A percentile compares a stretch with the other conserved stretches of the same genome.
phyloP scores from a whole-genome alignment of 768 basidiomycete species.

The Hygrocybe coccinea region DNA sequence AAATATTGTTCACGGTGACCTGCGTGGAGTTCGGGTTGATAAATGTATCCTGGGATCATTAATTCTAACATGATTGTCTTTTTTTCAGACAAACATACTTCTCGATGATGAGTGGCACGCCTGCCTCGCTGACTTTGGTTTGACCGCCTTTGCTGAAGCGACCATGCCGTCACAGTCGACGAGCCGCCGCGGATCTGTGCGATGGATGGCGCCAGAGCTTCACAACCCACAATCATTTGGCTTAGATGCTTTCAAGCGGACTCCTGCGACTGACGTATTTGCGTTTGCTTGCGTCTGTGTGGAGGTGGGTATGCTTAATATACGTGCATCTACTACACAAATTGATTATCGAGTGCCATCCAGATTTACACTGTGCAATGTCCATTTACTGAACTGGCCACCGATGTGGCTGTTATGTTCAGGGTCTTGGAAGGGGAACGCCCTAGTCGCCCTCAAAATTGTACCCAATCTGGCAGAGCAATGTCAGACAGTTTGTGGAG shows the following conservation, averaged over 20 bases:
- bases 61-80: not conserved
- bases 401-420: conserved; percentile 3
- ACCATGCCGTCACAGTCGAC: conserved; percentile 15
- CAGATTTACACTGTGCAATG: conserved; percentile 1
- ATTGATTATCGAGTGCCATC: not conserved
- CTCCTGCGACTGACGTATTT: conserved; percentile 24
- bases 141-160: conserved; percentile 22
- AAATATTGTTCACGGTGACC: conserved; percentile 20
- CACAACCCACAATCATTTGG: conserved; percentile 18
- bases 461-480: not conserved
- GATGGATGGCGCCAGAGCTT: conserved; percentile 32
- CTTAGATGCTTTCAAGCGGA: conserved; percentile 11
- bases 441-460: not conserved
- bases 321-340: not conserved
- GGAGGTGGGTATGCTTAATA: conserved; percentile 14
- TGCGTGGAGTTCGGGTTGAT: conserved; percentile 12
- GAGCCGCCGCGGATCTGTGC: conserved; percentile 15
- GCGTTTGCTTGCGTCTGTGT: conserved; percentile 25
- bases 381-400: conserved; percentile 1
- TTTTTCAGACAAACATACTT: conserved; percentile 22
- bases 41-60: not conserved
- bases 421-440: not conserved
- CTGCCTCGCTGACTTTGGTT: conserved; percentile 29
- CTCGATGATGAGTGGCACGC: conserved; percentile 18
- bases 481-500: conserved; percentile 4